Base-by-base conservation (phyloP, 768 basidiomycete species). In the Boletus patriciae region DNA sequence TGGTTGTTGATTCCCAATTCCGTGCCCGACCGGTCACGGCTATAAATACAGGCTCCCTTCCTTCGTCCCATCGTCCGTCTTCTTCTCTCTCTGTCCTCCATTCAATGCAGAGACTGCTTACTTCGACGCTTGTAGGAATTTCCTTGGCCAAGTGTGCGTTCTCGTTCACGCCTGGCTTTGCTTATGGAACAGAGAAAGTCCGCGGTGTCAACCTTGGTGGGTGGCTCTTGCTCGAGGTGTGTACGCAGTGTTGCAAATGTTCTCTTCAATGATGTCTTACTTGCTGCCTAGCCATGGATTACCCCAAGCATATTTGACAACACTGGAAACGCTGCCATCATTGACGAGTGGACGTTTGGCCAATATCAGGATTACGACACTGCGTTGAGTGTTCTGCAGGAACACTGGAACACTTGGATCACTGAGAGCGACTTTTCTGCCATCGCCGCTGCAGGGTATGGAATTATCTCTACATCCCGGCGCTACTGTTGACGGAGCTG, bases 391-490 rank as follows among this genome's bases (percentile, higher is more conserved):
- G 73, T 69, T 18, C 77, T 92, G 21, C 74, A 79, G 58, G 75
- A 79, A 46, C 92, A 92, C 67, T 93, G 91, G 90, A 71, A 89
- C 60, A 86, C 85, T 1, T 94, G 84, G 83, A 92, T 98, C 62
- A 90, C 87, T 1, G 87, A 94, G 66, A 67, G 77, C 19, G 94
- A 98, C 71, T 90, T 95, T 66, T 71, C 73, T 33, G 81, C 77
- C 45, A 92, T 93, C 57, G 84, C 87, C 50, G 83, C 80, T 43
- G 90, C 90, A 7, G 88, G 89, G 89, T 88, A 68, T 23, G 19
- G 72, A 19, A 52, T 53, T 23, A 27, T 13, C 36, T 50, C 29
- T 34, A 18, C 27, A 13, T 50, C 33, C 6, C 6, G 3, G 2
- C 25, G 6, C 45, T 31, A 33, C n/a, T 51, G 29, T 41, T 53